phyloP scores from a whole-genome alignment of 2,329 filamentous ascomycete genomes.

The Plenodomus tracheiphilus region DNA sequence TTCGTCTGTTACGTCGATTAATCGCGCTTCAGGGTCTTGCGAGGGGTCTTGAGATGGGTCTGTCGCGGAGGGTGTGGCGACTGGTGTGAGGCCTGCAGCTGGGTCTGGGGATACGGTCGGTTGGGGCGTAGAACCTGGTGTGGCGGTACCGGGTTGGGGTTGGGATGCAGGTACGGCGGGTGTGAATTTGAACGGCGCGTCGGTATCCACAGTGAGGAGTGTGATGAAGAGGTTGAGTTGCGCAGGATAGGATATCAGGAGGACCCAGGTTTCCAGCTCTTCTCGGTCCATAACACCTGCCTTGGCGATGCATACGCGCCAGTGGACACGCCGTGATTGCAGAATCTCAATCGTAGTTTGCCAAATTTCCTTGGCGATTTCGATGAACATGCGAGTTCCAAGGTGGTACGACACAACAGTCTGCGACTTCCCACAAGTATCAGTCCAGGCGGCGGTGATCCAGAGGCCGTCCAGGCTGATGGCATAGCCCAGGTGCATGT shows the following conservation, averaged over 20 bases:
- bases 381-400: constrained; percentile 62
- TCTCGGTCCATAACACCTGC: constrained; percentile 68
- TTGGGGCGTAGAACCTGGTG: constrained; percentile 40
- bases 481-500: constrained; percentile 79
- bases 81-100: constrained; percentile 60
- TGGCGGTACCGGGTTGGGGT: constrained; percentile 17
- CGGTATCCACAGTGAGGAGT: constrained; percentile 66
- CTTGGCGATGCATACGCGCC: constrained; percentile 76
- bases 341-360: constrained; percentile 75
- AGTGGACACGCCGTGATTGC: constrained; percentile 69
- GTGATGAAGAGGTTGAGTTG: constrained; percentile 50
- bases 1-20: constrained; percentile 74
- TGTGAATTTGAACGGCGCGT: constrained; percentile 65
- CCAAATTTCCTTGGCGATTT: constrained; percentile 78
- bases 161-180: constrained; percentile 47
- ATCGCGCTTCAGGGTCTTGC: constrained; percentile 65
- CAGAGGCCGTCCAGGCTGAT: constrained; percentile 75
- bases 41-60: constrained; percentile 49
- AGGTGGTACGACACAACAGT: constrained; percentile 75
- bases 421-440: constrained; percentile 74
- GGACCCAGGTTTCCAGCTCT: constrained; percentile 58
- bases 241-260: constrained; percentile 41
- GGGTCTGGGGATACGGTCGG: constrained; percentile 40
- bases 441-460: constrained; percentile 80
- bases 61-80: constrained; percentile 64